phyloP scores from a whole-genome alignment of 2,329 filamentous ascomycete genomes.

The Exophiala phaeomuriformis region DNA sequence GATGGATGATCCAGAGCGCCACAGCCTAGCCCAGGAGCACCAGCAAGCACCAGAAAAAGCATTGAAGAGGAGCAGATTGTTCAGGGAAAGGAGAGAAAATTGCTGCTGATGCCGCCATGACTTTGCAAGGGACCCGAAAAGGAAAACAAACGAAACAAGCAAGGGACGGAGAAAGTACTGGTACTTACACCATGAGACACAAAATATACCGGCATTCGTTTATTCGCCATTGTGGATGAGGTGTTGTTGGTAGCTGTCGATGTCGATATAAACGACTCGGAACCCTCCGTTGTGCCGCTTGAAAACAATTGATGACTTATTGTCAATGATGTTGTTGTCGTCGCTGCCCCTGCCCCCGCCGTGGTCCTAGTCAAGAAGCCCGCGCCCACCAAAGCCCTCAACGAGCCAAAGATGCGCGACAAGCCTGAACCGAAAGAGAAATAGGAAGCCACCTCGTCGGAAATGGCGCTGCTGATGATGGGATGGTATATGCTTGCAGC shows the following conservation, averaged over 20 bases:
- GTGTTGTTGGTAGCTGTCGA: neutral
- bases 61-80: too few relatives aligned
- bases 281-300: neutral
- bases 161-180: too few relatives aligned
- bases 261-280: neutral
- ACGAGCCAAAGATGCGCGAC: neutral
- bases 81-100: too few relatives aligned
- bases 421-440: neutral
- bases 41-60: too few relatives aligned
- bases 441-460: constrained; percentile 3
- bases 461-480: neutral
- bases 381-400: neutral
- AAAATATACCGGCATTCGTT: constrained; percentile 47
- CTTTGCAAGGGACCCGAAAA: too few relatives aligned
- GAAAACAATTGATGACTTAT: neutral
- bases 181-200: constrained; percentile 40
- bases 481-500: constrained; percentile 1
- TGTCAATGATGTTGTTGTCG: neutral
- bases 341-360: neutral
- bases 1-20: too few relatives aligned
- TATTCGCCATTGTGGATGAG: constrained; percentile 18
- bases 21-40: too few relatives aligned
- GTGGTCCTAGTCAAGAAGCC: neutral
- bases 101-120: too few relatives aligned
- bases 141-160: too few relatives aligned